Base-by-base conservation (phyloP, 2,329 filamentous ascomycete genomes). In the Alternaria sp. region DNA sequence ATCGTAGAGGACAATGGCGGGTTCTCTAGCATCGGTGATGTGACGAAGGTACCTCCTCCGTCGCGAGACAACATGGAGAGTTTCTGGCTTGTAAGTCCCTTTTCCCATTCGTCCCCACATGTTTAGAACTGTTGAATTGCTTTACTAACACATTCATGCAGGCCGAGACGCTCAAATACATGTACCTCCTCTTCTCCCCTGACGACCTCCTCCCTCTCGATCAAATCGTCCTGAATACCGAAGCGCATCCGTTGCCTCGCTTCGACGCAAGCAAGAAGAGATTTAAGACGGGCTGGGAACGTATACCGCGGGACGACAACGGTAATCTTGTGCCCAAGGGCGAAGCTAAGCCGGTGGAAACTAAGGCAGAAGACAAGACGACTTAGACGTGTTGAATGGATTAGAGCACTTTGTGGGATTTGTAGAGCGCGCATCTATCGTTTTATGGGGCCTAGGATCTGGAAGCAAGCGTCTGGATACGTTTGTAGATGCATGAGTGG, bases 121-220 rank as follows among this genome's bases (percentile, higher is more conserved):
- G 5, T 28, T 10, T 12, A 21, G 3, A 3, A 23, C 6, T 7
- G 6, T 12, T 36, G 19, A 2, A 36, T 1, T 19, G 10, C 1
- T 52, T 52, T 12, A 40, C 51, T 62, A 52, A 51, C 44, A 11
- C 9, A 21, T 6, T 9, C 1, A 21, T 0, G 25, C 26, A 93
- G 91, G 94, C 96, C 50, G 96, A 99, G 83, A 99, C 96, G 21
- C 85, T 99, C 47, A 99, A 99, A 82, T 99, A 99, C 79, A 91
- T 99, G 79, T 99, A 97, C 80, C 88, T 99, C 44, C 85, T 99
- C 32, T 99, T 99, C 82, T 94, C 93, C 3, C 89, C 92, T 5
- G 85, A 90, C 67, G 92, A 96, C 64, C 81, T 97, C 40, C 84
- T 98, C 45, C 93, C 94, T 3, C 85, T 99, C 30, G 91, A 96